phyloP scores from a whole-genome alignment of 2,329 filamentous ascomycete species.

The Neobulgaria alba region DNA sequence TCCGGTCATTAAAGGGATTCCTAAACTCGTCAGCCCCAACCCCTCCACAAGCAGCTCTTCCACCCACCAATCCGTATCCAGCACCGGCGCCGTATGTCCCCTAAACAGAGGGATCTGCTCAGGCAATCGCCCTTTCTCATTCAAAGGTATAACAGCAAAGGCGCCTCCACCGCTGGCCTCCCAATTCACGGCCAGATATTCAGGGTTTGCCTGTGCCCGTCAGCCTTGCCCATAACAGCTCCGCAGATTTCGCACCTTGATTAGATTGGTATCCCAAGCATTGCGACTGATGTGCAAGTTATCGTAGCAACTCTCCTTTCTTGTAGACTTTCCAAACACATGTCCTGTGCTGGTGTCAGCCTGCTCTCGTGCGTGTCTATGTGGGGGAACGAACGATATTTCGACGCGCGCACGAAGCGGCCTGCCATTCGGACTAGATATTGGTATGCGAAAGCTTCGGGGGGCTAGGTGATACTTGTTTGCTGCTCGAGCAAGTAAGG shows the following conservation, averaged over 20 bases:
- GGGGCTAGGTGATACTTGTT: too few species aligned
- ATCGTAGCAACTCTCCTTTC: conserved; percentile 98
- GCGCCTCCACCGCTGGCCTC: conserved; percentile 91
- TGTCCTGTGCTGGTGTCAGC: conserved; percentile 56
- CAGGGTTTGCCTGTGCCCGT: conserved; percentile 69
- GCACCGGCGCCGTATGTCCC: conserved; percentile 87
- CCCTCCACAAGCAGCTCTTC: background rate
- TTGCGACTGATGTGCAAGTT: conserved; percentile 96
- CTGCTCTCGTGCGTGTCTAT: conserved; percentile 19
- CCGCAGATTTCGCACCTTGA: conserved; percentile 59
- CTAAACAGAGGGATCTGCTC: conserved; percentile 92
- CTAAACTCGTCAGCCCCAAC: conserved; percentile 36
- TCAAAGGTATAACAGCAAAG: conserved; percentile 88
- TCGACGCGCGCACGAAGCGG: conserved; percentile 65
- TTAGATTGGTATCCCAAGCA: conserved; percentile 97
- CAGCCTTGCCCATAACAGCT: conserved; percentile 3
- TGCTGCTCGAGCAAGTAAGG: too few species aligned
- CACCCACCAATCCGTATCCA: conserved; percentile 93
- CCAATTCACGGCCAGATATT: conserved; percentile 98
- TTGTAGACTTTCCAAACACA: conserved; percentile 91
- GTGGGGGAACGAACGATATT: conserved; percentile 50
- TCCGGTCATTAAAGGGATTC: conserved; percentile 91
- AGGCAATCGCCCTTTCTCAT: conserved; percentile 82
- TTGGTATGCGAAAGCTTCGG: background rate
- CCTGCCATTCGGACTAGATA: conserved; percentile 46